Conservation (phyloP, 805 yeast genomes). For the Myxozyma neglecta region DNA sequence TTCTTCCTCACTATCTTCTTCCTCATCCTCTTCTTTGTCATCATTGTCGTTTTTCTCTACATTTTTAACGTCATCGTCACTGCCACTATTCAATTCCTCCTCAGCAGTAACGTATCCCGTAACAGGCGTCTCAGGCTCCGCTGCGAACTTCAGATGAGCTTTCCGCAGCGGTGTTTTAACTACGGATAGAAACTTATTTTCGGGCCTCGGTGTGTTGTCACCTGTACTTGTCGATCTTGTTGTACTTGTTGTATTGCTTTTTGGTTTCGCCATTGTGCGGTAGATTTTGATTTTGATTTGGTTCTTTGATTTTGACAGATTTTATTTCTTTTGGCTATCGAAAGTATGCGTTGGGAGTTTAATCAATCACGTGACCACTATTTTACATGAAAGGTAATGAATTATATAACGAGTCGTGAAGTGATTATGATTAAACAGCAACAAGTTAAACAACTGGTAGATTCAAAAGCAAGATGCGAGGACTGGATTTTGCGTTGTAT, state of each 20-base stretch:
- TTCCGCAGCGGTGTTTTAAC: neutral
- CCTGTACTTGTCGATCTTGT: neutral
- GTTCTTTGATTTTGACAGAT: neutral
- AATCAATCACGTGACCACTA: too few species aligned
- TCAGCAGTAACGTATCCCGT: conserved; percentile 25
- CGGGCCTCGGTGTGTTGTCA: neutral
- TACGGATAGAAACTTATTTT: neutral
- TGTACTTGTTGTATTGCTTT: neutral
- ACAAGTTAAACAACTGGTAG: too few species aligned
- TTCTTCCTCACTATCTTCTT: conserved; percentile 21
- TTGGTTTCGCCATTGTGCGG: too few species aligned
- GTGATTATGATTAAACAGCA: too few species aligned
- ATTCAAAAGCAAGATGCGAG: too few species aligned
- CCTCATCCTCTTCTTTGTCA: neutral
- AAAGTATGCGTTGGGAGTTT: too few species aligned
- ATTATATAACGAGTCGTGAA: too few species aligned
- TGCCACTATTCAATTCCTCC: conserved; percentile 5
- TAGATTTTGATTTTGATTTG: too few species aligned
- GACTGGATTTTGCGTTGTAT: too few species aligned
- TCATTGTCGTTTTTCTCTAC: neutral
- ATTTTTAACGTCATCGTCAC: neutral
- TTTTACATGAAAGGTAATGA: too few species aligned
- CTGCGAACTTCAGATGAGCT: conserved; percentile 19
- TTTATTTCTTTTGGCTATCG: neutral
- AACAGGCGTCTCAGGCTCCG: conserved; percentile 17